A percentile compares a stretch with the other conserved stretches of the same genome.
phyloP scores from a whole-genome alignment of 2,329 filamentous ascomycete species.

The Coleophoma eucalyptorum region DNA sequence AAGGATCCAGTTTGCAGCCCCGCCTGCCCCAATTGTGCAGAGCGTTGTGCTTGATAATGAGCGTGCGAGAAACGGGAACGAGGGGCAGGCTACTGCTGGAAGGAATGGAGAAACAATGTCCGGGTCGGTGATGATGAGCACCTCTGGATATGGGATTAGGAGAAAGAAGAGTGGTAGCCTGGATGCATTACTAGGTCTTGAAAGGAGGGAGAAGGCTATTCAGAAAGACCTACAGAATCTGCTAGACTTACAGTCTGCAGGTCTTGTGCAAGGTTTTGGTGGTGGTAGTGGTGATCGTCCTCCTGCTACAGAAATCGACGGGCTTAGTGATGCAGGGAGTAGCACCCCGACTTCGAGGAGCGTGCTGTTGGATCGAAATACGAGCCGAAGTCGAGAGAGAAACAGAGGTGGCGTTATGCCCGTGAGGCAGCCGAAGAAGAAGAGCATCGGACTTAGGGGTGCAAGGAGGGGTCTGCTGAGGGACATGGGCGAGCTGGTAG shows the following conservation, averaged over 20 bases:
- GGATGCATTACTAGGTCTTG: conserved; percentile 33
- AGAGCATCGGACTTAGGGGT: conserved; percentile 51
- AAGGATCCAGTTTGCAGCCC: conserved; percentile 23
- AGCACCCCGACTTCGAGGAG: conserved; percentile 22
- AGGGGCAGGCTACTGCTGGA: not conserved
- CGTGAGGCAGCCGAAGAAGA: conserved; percentile 51
- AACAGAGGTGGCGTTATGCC: conserved; percentile 44
- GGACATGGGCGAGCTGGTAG: conserved; percentile 59
- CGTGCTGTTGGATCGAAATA: conserved; percentile 4
- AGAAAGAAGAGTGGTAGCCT: conserved; percentile 9
- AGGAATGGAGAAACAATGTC: no score
- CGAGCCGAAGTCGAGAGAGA: conserved; percentile 8
- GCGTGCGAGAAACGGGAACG: not conserved
- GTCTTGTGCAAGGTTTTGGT: conserved; percentile 26
- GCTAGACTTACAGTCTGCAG: conserved; percentile 54
- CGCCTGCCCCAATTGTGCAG: conserved; percentile 22
- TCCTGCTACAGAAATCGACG: conserved; percentile 26
- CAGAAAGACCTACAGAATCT: conserved; percentile 54
- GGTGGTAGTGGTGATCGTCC: conserved; percentile 23
- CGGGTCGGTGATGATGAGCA: not conserved
- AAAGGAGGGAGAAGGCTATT: conserved; percentile 47
- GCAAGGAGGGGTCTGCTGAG: conserved; percentile 62
- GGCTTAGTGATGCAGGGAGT: conserved; percentile 32
- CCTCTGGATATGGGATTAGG: not conserved
- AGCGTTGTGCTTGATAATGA: conserved; percentile 9